A percentile compares a stretch with the other conserved stretches of the same genome.
Conservation (phyloP, 345 rosid species). For the Eucalyptus guilfoylei region DNA sequence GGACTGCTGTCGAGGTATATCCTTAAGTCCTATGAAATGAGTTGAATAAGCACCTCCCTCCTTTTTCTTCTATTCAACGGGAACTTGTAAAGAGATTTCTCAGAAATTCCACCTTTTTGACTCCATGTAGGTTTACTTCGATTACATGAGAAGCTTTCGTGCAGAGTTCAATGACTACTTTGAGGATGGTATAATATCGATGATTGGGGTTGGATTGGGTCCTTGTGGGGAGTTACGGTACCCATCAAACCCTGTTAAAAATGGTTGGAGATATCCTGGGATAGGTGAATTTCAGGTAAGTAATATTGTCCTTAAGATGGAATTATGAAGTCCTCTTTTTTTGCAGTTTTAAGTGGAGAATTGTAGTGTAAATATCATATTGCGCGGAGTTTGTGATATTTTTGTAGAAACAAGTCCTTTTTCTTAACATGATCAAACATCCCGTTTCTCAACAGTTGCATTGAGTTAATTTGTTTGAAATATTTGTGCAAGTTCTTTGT, state of each 20-base stretch:
- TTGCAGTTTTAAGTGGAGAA: not conserved
- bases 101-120: not conserved
- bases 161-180: conserved; percentile 72
- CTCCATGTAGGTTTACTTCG: conserved; percentile 79
- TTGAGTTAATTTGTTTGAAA: not conserved
- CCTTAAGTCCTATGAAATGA: not conserved
- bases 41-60: not conserved
- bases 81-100: not conserved
- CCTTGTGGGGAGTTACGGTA: conserved; percentile 93
- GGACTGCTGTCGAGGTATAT: conserved; percentile 92
- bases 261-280: conserved; percentile 99
- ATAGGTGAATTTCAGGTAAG: conserved; percentile 96
- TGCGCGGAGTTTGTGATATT: not conserved
- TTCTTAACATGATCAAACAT: not conserved
- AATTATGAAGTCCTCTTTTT: not conserved
- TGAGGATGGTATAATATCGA: conserved; percentile 52
- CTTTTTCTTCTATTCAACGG: not conserved
- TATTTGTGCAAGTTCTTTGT: not conserved
- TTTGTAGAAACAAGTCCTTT: not conserved
- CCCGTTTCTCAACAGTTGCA: not conserved
- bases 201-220: conserved; percentile 93
- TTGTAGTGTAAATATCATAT: not conserved
- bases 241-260: conserved; percentile 93
- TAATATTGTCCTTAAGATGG: not conserved
- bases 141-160: conserved; percentile 95